Evolutionary conservation across 202 grass and related monocot genomes (phyloP).

Genomic region (Setaria viridis): DNA sequence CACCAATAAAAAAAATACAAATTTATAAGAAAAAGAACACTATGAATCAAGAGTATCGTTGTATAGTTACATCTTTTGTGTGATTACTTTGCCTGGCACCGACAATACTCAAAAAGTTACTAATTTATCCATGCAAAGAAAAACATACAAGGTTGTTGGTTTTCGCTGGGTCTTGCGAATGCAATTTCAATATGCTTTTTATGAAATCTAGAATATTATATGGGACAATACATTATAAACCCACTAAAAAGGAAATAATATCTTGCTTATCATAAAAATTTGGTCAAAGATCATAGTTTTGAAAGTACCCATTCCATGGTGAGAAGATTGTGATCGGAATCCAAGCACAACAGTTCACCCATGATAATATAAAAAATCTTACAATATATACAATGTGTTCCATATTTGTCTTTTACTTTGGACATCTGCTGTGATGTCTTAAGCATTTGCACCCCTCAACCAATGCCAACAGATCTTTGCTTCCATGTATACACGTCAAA

Average conservation of each 20-base stretch:
- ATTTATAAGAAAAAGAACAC: too few relatives aligned
- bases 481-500: background rate
- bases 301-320: background rate
- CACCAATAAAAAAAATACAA: too few relatives aligned
- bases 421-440: background rate
- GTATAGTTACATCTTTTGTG: too few relatives aligned
- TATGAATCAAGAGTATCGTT: too few relatives aligned
- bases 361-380: background rate
- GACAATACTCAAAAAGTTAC: background rate
- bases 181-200: background rate
- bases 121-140: background rate
- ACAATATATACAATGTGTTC: background rate
- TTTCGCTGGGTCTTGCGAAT: background rate
- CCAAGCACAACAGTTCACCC: background rate
- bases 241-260: background rate
- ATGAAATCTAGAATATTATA: background rate
- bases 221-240: background rate
- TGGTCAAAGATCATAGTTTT: conserved; percentile 13
- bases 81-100: background rate
- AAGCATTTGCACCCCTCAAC: background rate
- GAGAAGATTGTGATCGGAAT: background rate
- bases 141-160: background rate
- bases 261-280: background rate
- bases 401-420: background rate
- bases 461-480: background rate